phyloP scores from a whole-genome alignment of 176 grass and related monocot genomes.

The Oryza rufipogon region DNA sequence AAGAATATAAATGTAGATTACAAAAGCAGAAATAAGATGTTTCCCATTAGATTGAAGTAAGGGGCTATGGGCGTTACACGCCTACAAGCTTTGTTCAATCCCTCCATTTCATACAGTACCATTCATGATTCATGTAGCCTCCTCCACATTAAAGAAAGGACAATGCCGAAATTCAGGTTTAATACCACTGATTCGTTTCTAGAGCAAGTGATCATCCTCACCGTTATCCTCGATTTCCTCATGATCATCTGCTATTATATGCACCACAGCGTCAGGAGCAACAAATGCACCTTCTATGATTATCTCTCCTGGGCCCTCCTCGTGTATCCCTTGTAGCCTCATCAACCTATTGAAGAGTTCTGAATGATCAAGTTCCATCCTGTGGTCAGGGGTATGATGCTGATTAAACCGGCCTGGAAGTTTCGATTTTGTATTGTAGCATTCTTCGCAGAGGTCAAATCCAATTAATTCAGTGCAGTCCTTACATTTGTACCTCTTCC shows the following conservation, averaged over 20 bases:
- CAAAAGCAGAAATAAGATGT: conserved; percentile 1
- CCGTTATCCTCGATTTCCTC: conserved; percentile 5
- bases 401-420: conserved; percentile 90
- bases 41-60: background rate
- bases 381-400: conserved; percentile 86
- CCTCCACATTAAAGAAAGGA: background rate
- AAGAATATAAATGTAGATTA: background rate
- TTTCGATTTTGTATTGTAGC: conserved; percentile 66
- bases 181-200: conserved; percentile 19
- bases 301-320: conserved; percentile 22
- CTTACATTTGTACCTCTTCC: conserved; percentile 79
- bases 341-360: background rate
- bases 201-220: conserved; percentile 41
- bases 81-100: background rate
- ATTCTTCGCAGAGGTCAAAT: conserved; percentile 79
- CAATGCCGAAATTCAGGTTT: background rate
- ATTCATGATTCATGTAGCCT: background rate
- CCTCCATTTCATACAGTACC: background rate
- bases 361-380: conserved; percentile 60
- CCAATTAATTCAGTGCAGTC: conserved; percentile 72
- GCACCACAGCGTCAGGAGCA: background rate
- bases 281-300: background rate
- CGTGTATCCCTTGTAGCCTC: background rate
- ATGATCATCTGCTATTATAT: background rate
- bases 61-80: background rate